Base-by-base conservation (phyloP, 2,329 filamentous ascomycete species). In the Sporothrix curviconia region DNA sequence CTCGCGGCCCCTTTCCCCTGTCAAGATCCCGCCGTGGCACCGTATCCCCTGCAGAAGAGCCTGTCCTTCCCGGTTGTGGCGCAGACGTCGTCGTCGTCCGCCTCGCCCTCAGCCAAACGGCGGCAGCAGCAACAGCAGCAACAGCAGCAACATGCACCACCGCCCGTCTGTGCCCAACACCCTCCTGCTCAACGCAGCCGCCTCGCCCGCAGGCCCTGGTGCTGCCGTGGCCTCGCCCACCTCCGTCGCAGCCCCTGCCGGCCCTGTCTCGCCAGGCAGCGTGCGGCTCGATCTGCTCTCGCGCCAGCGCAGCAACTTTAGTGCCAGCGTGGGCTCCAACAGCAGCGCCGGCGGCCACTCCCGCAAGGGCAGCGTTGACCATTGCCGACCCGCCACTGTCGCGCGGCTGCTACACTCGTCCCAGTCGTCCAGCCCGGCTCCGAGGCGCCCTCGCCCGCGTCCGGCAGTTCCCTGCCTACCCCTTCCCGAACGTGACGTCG, bases 1-100 rank as follows among this genome's bases (percentile, higher is more conserved):
- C 1, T 72, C 74, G 40, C 73, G 80, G 47, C 77, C 81, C 11
- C 63, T 69, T 14, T 84, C 82, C 3, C 82, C 82, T 3, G 69
- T 73, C 32, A 84, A 81, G 64, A 63, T 69, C 9, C 60, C 1
- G 2, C 40, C 2, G 43, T 32, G 2, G 24, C 54, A 0, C 28
- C 56, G 1, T 60, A 30, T 28, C 39, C 58, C 1, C 37, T 61
- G 3, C 56, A 56, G 14, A 56, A 56, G 28, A 57, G 36, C 37
- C 6, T 12, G 11, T 44, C 53, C 8, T 59, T 52, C 14, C 43
- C 60, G 2, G 17, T 17, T 7, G 49, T 24, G 28, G 19, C 30
- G 4, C 19, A 15, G 2, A n/a, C 19, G 8, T 28, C 52, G n/a
- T n/a, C n/a, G n/a, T n/a, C n/a, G 17, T 55, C 52, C 9, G 22